Evolutionary conservation across 257 asterid genomes (phyloP), one percentile per base, ranked within the genome.

Genomic region (Henckelia pumila): DNA sequence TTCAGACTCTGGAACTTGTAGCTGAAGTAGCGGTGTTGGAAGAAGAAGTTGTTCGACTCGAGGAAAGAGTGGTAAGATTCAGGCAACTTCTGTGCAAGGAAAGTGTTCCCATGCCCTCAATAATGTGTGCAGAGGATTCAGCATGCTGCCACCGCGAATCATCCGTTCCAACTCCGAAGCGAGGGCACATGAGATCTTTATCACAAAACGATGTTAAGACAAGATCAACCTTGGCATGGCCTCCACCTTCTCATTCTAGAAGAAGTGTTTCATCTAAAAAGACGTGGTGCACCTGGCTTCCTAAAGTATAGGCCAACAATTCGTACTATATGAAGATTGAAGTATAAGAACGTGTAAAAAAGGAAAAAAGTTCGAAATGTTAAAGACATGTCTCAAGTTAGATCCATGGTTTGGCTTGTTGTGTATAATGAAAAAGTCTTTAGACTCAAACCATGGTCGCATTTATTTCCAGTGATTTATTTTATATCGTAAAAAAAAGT

Each of bases 1-100:
- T 81, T 73, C 68, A 92, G 98, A 85, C 87, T 25, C 71, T 87
- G 59, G 96, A 92, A 78, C 95, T 92, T 82, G 86, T 92, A 47
- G 98, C 97, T 30, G 98, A 92, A 80, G 97, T 92, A 73, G 98
- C 97, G 29, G 97, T 92, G 58, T 75, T 92, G 49, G 98, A 92
- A 78, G 98, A 92, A 76, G 97, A 92, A 69, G 96, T 92, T 33
- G 89, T 88, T 71, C 79, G 88, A 59, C 92, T 92, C 3, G 97
- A 89, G 72, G 96, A 87, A 74, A 81, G 79, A 69, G 77, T 83
- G 55, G 86, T 84, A 67, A 84, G 72, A 63, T 86, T 78, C 59
- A 84, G 88, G 71, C 88, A 85, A 71, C 95, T 88, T 22, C 78
- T 89, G 13, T 83, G 81, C 74, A 81, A 82, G 22, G 94, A 85